Base-by-base conservation (phyloP, 257 asterid genomes). In the Osmanthus fragrans region DNA sequence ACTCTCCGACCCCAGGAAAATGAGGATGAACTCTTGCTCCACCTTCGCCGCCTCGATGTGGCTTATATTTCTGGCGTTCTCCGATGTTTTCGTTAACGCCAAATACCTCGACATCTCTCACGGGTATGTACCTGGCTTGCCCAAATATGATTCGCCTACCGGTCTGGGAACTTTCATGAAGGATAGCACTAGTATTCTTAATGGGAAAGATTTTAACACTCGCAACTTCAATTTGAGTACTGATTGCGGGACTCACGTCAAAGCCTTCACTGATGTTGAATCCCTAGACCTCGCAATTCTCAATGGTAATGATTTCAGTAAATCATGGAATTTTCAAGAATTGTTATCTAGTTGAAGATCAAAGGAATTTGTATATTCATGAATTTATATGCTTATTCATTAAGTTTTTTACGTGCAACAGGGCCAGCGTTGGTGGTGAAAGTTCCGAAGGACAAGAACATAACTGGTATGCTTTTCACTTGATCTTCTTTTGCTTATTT, bases 351-450 rank as follows among this genome's bases (percentile, higher is more conserved):
- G 42, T 56, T 2, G 40, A 33, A n/a, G 75, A 21, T 25, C 0
- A 45, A 45, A 15, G 54, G n/a, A 45, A 42, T 42, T 42, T 42
- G 49, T 12, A 42, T 12, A 42, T 37, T 32, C 25, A 4, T 73
- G 4, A 29, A 25, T 34, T 30, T 37, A 0, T 33, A 30, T 23
- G 64, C 34, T 32, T 29, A 21, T 58, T 30, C 15, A 40, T 40
- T 2, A 9, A 11, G 47, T 32, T 15, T 29, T 42, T 27, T 18
- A 0, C 12, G 29, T 5, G 4, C 34, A 12, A 33, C 67, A 78
- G 82, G 82, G 30, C 77, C 82, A 21, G 77, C n/a, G 58, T 39
- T 78, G 56, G 82, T 78, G 6, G 73, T 72, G 25, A 77, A 78
- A 63, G 73, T 76, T 25, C 82, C 82, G 21, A 33, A 71, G 67